Evolutionary conservation across 352 stramenopile genomes (phyloP), one percentile per base, ranked within the genome.

Genomic region (Pythium coloratum): DNA sequence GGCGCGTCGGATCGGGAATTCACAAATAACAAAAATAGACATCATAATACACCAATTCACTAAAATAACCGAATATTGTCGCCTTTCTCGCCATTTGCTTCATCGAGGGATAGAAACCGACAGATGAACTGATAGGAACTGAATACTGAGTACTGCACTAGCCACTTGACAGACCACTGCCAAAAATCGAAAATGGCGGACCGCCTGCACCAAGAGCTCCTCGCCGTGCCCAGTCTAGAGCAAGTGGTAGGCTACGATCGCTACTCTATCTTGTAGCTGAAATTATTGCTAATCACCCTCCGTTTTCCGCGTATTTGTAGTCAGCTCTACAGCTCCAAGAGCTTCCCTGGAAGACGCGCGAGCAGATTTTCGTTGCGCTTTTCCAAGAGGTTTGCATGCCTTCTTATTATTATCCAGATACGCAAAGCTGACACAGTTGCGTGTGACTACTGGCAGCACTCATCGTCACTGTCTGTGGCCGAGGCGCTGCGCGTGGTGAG

Each of bases 321-420:
- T 78, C 78, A 36, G 26, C 64, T 32, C 66, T 69, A 36, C 81
- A 90, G 66, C 49, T 84, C 58, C 70, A 68, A 28, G 78, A 87
- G 28, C 62, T 89, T 56, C 42, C 68, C 42, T 89, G 78, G 78
- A 73, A 81, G 49, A 78, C 72, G 2, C 81, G 76, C 51, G 81
- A 89, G 59, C 59, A 69, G 10, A 63, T 79, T 44, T 51, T 89
- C 6, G 58, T 87, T 12, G 71, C 75, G 10, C 76, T 89, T 12
- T 83, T 89, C 53, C 69, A 75, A 46, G 73, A 87, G 80, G 80
- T 85, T 51, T 1, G 32, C 40, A 56, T 14, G 28, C 6, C 36
- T 47, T 36, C n/a, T 20, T 13, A 9, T n/a, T 59, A 8, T 20
- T 18, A 10, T 18, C 2, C 4, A 9, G 18, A 57, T 47, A 49